These are phyloP conservation scores for Ophiostoma montium DNA, from an alignment of 2,329 filamentous ascomycete species.

Conservation along the genomic window DNA sequence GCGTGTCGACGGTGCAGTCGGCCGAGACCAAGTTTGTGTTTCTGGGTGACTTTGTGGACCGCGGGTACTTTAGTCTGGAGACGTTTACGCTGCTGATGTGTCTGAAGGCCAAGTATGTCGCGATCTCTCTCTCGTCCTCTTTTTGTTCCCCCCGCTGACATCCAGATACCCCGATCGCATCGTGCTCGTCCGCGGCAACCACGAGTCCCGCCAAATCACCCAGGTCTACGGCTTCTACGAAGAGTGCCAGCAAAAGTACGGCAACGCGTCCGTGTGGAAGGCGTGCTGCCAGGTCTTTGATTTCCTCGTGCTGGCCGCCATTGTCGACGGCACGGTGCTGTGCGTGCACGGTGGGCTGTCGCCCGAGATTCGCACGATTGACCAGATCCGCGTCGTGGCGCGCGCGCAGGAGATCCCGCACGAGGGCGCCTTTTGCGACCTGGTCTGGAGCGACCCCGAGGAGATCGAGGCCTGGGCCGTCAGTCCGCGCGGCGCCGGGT, in stretches of 20 bases:
- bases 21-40: conserved; percentile 45
- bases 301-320: conserved; percentile 88
- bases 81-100: conserved; percentile 96
- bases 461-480: conserved; percentile 95
- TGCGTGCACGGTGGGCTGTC: conserved; percentile 90
- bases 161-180: conserved; percentile 83
- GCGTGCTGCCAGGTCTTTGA: conserved; percentile 99
- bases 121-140: too few relatives aligned
- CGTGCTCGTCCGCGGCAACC: conserved; percentile 91
- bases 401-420: conserved; percentile 96
- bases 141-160: background rate
- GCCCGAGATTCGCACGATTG: conserved; percentile 88
- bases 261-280: conserved; percentile 99
- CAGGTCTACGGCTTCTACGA: conserved; percentile 99
- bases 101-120: conserved; percentile 54
- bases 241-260: conserved; percentile 95
- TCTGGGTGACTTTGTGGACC: conserved; percentile 86
- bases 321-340: conserved; percentile 96
- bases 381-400: conserved; percentile 98
- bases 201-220: conserved; percentile 93
- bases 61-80: conserved; percentile 93
- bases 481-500: conserved; percentile 88
- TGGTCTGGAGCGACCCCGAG: conserved; percentile 97
- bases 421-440: conserved; percentile 93
- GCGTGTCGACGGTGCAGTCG: conserved; percentile 26